Base-by-base conservation (phyloP, 257 asterid species). In the Primulina eburnea region DNA sequence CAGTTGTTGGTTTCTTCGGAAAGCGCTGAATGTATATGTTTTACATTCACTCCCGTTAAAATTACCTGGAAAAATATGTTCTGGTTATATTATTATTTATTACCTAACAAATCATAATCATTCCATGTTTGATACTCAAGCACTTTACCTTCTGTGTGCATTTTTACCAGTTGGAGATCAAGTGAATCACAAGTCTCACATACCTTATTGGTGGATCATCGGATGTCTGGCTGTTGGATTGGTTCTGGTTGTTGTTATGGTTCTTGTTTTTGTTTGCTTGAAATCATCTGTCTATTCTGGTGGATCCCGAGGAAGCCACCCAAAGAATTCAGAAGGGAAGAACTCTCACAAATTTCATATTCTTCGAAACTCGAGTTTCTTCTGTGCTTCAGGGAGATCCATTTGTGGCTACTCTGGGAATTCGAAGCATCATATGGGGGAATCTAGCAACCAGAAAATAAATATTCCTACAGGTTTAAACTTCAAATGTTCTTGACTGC, bases 181-280 rank as follows among this genome's bases (percentile, higher is more conserved):
- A 70, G 78, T 55, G 76, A 77, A 86, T 73, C 92, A 87, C 76
- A 87, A 77, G 77, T 71, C 73, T 67, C 96, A 71, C 35, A 67
- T 80, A 29, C 92, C 89, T 43, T 86, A 84, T 72, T 82, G 86
- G 95, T 93, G 97, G 97, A 93, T 90, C 70, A 85, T 93, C 18
- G 99, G 99, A 71, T 77, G 92, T 40, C 75, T 90, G 38, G 97
- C 85, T 65, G 85, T 79, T 76, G 99, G 93, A 63, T 84, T 91
- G 82, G 82, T 62, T 68, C 84, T 94, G 69, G 76, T 85, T 59
- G 68, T 84, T 68, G 30, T 89, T 32, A 69, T 82, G 64, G 76
- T 77, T 2, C 86, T 87, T 71, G 60, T 87, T 58, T 83, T 82
- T 38, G 73, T 89, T 71, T 79, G 72, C 82, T 81, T 87, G 80